phyloP scores from a whole-genome alignment of 495 filamentous ascomycete genomes.

The Neurospora sp. region DNA sequence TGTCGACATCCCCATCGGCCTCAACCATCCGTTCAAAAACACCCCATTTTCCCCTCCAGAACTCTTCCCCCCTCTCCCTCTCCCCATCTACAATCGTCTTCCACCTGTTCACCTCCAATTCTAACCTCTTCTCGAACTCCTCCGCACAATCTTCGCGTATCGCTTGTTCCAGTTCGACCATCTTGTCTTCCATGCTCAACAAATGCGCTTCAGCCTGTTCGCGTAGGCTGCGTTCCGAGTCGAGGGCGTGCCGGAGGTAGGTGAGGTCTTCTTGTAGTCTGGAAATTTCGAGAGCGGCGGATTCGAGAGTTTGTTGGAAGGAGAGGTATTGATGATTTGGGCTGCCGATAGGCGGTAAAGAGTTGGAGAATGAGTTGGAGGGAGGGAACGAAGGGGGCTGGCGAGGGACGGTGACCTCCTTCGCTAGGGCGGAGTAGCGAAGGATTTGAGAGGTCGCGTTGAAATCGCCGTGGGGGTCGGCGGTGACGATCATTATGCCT shows the following conservation, averaged over 20 bases:
- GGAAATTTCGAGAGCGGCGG: constrained; percentile 62
- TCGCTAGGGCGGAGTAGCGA: constrained; percentile 85
- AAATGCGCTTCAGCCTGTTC: constrained; percentile 51
- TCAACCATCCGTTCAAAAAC: constrained; percentile 51
- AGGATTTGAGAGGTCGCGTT: constrained; percentile 95
- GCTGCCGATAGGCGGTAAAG: constrained; percentile 18
- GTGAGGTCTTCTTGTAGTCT: constrained; percentile 69
- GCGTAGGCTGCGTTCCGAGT: constrained; percentile 42
- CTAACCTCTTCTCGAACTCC: constrained; percentile 74
- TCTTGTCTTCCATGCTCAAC: constrained; percentile 53
- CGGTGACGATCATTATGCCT: constrained; percentile 92
- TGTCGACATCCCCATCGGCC: constrained; percentile 34
- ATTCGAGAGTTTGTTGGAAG: constrained; percentile 51
- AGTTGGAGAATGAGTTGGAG: constrained; percentile 27
- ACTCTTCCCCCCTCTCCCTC: constrained; percentile 65
- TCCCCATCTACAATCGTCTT: constrained; percentile 63
- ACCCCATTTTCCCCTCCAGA: constrained; percentile 84
- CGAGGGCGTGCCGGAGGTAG: constrained; percentile 52
- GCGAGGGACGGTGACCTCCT: constrained; percentile 86
- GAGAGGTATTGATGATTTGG: constrained; percentile 16
- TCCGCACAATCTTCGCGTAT: constrained; percentile 81
- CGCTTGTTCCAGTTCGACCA: constrained; percentile 65
- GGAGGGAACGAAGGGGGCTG: constrained; percentile 14
- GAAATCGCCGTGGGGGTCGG: constrained; percentile 88
- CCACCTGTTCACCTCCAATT: constrained; percentile 66